Conservation (phyloP, 139 green algal species). For the Marvania coccoides region DNA sequence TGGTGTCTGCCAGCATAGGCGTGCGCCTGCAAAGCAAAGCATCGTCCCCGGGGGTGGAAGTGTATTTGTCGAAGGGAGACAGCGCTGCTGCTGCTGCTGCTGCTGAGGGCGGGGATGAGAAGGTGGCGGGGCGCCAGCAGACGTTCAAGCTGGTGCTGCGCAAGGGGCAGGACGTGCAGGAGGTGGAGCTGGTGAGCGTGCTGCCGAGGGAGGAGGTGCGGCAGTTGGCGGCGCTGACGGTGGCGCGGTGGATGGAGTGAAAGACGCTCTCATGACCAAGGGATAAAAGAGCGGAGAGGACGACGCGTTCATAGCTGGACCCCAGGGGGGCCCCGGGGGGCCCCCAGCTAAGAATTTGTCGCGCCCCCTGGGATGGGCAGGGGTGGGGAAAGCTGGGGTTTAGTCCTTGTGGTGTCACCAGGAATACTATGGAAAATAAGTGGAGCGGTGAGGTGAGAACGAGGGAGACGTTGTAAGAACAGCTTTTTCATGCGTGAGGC, state of each 20-base stretch:
- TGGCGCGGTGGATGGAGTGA: neutral
- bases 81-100: neutral
- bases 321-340: no score
- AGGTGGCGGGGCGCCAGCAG: neutral
- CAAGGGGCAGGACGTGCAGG: conserved; percentile 17
- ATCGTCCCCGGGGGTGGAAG: conserved; percentile 17
- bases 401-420: no score
- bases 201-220: conserved; percentile 5
- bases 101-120: neutral
- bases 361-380: no score
- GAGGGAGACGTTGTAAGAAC: no score
- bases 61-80: conserved; percentile 3
- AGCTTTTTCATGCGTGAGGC: no score
- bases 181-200: neutral
- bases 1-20: neutral
- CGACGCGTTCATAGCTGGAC: no score
- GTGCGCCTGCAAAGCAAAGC: conserved; percentile 24
- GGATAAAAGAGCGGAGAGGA: no score
- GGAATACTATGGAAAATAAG: no score
- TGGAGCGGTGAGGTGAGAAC: no score
- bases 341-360: no score
- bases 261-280: no score
- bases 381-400: no score
- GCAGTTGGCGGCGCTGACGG: neutral
- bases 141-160: conserved; percentile 19